Evolutionary conservation across 2,329 filamentous ascomycete genomes (phyloP), one percentile per base, ranked within the genome.

Genomic region (Keithomyces neogunnii): DNA sequence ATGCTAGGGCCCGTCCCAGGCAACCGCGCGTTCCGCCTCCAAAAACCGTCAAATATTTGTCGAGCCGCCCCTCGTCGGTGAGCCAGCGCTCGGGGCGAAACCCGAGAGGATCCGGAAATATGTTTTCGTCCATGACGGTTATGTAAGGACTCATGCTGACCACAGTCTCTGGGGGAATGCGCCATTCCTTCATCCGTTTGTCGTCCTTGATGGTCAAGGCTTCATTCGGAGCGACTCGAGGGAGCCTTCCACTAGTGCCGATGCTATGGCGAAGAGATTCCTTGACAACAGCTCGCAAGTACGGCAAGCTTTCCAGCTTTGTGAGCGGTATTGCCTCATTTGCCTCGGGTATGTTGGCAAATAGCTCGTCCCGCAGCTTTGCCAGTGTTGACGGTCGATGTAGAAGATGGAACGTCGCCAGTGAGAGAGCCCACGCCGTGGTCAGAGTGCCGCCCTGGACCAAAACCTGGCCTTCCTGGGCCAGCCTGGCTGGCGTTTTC

Each of bases 231-330:
- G 75, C 73, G 19, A 75, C 63, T 1, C 77, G 74, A 48, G 76
- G 71, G 1, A 78, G 65, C 4, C 72, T 61, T 49, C 74, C 68
- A n/a, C 70, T 73, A 2, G 75, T 68, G 10, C 70, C 70, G 11
- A 76, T 72, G 48, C 76, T 70, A 4, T 77, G 62, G 5, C 78
- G 71, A 57, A 78, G 64, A 0, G 73, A 66, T 60, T 81, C 77
- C 45, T 72, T 74, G 51, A 80, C 67, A 3, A 78, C 73, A n/a
- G 73, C 75, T 31, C 69, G 62, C 30, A 80, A 67, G 55, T 77
- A 78, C 0, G 69, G 68, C 31, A 73, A 58, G 40, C 55, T 62
- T 50, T 69, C 66, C 2, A 70, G 57, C 43, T 57, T 54, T 3
- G 63, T 58, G 10, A 67, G 53, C 5, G 65, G 56, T 4, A 60